A percentile compares a stretch with the other conserved stretches of the same genome.
phyloP scores from a whole-genome alignment of 2,329 filamentous ascomycete species.

The Fusarium sp. region DNA sequence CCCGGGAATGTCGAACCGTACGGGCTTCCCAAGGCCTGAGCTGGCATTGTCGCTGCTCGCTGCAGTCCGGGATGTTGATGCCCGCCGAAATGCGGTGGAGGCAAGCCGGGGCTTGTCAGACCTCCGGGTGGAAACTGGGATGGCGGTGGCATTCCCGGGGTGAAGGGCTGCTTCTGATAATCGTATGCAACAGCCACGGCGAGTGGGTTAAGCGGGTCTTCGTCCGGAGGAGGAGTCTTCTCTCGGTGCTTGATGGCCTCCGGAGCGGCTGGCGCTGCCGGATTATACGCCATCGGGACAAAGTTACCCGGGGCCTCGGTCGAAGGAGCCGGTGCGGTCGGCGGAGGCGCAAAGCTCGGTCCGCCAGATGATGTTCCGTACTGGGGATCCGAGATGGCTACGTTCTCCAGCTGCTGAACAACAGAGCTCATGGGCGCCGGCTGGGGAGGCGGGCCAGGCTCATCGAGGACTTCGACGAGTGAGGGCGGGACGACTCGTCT shows the following conservation, averaged over 20 bases:
- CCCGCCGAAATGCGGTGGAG: conserved; percentile 61
- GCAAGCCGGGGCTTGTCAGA: conserved; percentile 59
- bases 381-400: conserved; percentile 75
- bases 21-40: conserved; percentile 59
- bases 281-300: conserved; percentile 82
- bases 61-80: conserved; percentile 63
- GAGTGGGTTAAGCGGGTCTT: conserved; percentile 72
- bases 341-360: conserved; percentile 43
- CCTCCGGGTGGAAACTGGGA: conserved; percentile 61
- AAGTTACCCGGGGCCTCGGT: conserved; percentile 59
- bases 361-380: conserved; percentile 53
- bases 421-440: conserved; percentile 74
- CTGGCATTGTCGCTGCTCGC: conserved; percentile 67
- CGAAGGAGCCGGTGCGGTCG: conserved; percentile 40
- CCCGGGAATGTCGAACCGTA: conserved; percentile 63
- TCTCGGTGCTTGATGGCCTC: conserved; percentile 81
- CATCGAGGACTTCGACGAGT: conserved; percentile 76
- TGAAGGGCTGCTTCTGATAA: conserved; percentile 68
- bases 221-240: conserved; percentile 84
- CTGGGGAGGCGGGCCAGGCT: conserved; percentile 68
- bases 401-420: conserved; percentile 81
- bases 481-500: conserved; percentile 74
- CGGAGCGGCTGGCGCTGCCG: conserved; percentile 82
- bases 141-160: conserved; percentile 66
- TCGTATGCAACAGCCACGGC: conserved; percentile 72